Base-by-base conservation (phyloP, 352 stramenopile species). In the Pythium rhizo-oryzae region DNA sequence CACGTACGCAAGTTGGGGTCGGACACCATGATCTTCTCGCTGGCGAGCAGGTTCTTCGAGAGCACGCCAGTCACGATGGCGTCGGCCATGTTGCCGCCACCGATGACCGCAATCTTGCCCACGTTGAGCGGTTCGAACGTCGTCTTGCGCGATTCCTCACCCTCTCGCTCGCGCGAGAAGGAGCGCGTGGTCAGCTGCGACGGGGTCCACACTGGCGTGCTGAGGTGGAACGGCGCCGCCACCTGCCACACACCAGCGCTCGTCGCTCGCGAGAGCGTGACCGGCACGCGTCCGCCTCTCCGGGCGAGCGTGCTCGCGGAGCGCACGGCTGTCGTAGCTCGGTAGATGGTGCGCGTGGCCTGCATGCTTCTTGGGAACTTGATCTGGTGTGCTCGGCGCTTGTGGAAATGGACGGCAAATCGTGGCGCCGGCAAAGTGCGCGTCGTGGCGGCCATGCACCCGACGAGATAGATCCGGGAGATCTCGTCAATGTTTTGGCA, bases 1-100 rank as follows among this genome's bases (percentile, higher is more conserved):
- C 15, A 24, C 67, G n/a, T 54, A 84, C 78, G 69, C 47, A 82
- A 75, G 44, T 96, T 94, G 13, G 85, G 82, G 39, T 94, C 88
- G 8, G 83, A 92, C 1, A 97, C 82, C n/a, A 94, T 74, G 46
- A 94, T 78, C 64, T 94, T 91, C 21, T 75, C 67, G 33, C 71
- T 82, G 7, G 77, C 65, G 37, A 94, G 73, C 18, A 94, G 75
- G 8, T 91, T 80, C 63, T 94, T 77, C 1, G 75, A 80, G 19
- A 94, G 69, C 30, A 97, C 74, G 23, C 86, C 87, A 33, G 82
- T 92, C 69, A 97, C 81, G 44, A 97, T 90, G 18, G 91, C 91
- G 55, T 97, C 89, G 25, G 87, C 87, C 91, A 97, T 97, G 69
- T 97, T 96, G 52, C 91, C 91, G 18, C 91, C 91, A 41, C 91